These are phyloP conservation scores for Wolfiporia cocos DNA, from an alignment of 1,284 basidiomycete species.

Conservation along the genomic window DNA sequence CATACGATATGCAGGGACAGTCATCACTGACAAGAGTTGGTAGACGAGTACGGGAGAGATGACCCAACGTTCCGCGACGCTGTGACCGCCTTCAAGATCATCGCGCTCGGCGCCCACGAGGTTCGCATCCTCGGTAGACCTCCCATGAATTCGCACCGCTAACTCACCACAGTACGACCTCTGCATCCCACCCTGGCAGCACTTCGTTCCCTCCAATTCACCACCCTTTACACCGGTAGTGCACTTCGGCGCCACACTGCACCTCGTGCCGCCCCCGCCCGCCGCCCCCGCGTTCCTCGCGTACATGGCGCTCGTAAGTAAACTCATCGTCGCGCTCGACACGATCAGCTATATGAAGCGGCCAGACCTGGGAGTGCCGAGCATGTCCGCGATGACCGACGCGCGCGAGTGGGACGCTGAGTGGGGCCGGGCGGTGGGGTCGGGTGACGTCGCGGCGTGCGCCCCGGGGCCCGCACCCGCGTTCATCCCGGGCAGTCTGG, in stretches of 20 bases:
- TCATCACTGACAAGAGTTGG: too few species aligned
- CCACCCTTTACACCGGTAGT: too few species aligned
- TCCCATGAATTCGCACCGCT: neutral
- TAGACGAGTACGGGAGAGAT: conserved; percentile 44
- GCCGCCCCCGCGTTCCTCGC: conserved; percentile 66
- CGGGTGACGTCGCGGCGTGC: conserved; percentile 24
- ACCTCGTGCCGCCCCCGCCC: conserved; percentile 48
- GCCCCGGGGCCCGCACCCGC: conserved; percentile 32
- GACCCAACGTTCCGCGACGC: conserved; percentile 37
- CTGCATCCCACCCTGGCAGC: conserved; percentile 49
- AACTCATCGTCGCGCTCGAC: conserved; percentile 24
- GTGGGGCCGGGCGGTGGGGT: conserved; percentile 49
- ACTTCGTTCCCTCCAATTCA: conserved; percentile 42
- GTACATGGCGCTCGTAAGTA: conserved; percentile 52
- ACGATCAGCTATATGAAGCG: conserved; percentile 29
- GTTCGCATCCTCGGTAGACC: conserved; percentile 30
- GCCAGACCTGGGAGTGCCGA: conserved; percentile 30
- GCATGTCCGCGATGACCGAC: conserved; percentile 16
- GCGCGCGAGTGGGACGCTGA: conserved; percentile 35
- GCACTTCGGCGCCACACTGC: conserved; percentile 37
- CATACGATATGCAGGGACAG: too few species aligned
- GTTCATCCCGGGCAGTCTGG: conserved; percentile 58
- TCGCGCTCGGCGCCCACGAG: conserved; percentile 61
- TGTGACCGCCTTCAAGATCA: conserved; percentile 46
- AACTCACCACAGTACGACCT: conserved; percentile 46